Conservation (phyloP, 2,329 filamentous ascomycete genomes). For the Fonsecaea erecta region DNA sequence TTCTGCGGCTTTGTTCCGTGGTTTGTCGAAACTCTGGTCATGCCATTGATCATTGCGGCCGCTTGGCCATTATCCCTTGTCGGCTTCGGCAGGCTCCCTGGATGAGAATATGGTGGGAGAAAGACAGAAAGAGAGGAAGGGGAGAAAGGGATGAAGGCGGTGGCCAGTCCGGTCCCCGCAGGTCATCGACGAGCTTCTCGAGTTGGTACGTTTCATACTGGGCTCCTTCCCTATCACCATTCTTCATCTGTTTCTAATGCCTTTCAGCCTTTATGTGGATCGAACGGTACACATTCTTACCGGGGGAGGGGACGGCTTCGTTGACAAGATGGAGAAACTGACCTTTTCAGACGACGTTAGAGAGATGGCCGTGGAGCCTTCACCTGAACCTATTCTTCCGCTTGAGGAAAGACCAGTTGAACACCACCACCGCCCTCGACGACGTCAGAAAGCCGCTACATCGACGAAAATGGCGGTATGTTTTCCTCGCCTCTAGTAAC, state of each 20-base stretch:
- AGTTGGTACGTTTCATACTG: slow-evolving; percentile 70
- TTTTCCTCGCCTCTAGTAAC: background rate
- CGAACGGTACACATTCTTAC: slow-evolving; percentile 61
- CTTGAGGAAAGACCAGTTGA: slow-evolving; percentile 11
- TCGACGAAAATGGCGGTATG: slow-evolving; percentile 31
- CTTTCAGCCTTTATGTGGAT: slow-evolving; percentile 65
- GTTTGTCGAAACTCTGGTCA: too few species aligned
- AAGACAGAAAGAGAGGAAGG: too few species aligned
- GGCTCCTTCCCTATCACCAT: slow-evolving; percentile 68
- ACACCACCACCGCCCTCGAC: slow-evolving; percentile 26
- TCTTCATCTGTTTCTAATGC: slow-evolving; percentile 70
- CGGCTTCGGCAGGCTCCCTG: too few species aligned
- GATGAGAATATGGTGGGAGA: too few species aligned
- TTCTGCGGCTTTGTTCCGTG: too few species aligned
- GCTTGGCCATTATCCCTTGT: too few species aligned
- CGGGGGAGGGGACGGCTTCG: slow-evolving; percentile 58
- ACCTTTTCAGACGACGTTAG: slow-evolving; percentile 19
- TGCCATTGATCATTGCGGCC: too few species aligned
- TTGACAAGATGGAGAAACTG: slow-evolving; percentile 31
- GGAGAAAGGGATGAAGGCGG: too few species aligned
- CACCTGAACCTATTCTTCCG: background rate
- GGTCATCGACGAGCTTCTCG: slow-evolving; percentile 74
- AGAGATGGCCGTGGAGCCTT: slow-evolving; percentile 3
- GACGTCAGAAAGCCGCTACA: slow-evolving; percentile 25
- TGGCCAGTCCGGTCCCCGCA: slow-evolving; percentile 92